Base-by-base conservation (phyloP, 2,329 filamentous ascomycete species). In the Fusarium sulawesiense region DNA sequence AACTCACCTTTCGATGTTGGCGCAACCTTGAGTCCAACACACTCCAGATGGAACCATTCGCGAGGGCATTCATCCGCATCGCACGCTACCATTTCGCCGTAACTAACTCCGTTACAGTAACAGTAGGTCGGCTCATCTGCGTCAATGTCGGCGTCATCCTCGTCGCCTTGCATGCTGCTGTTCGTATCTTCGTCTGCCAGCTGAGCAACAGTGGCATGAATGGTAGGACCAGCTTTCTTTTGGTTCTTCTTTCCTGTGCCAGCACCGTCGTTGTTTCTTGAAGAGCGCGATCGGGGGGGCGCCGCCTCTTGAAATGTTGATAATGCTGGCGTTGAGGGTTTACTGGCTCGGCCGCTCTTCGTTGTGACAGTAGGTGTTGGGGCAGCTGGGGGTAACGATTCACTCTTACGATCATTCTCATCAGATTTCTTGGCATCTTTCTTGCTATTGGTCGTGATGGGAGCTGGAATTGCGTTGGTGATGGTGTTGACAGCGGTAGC, bases 41-140 rank as follows among this genome's bases (percentile, higher is more conserved):
- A 96, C 51, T 90, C 91, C 51, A 96, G 81, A 83, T 94, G 92
- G 82, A 94, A 95, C 92, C 92, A 94, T 79, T 94, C 92, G 66
- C 88, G 86, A 71, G 88, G 86, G 80, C 92, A 94, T 50, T 88
- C 87, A 63, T 91, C 87, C 10, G 89, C 89, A 77, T 94, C 92
- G 76, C 92, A 94, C 4, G 91, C 92, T 45, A 94, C 91, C 92
- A 94, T 94, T 80, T 93, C 92, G 21, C 92, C 92, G 76, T 93
- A 94, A 75, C 91, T 93, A 57, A 93, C 89, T 49, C 90, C 87
- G 73, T 93, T 91, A 78, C 92, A 94, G 80, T 93, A 93, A 79
- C 92, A 93, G 78, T 94, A 94, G 16, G 89, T 85, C 40, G 89
- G 91, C 77, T 94, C 92, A 69, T 92, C 88, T 6, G 86, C 88